Conservation (phyloP, 208 protist genomes). For the Angomonas desouzai region DNA sequence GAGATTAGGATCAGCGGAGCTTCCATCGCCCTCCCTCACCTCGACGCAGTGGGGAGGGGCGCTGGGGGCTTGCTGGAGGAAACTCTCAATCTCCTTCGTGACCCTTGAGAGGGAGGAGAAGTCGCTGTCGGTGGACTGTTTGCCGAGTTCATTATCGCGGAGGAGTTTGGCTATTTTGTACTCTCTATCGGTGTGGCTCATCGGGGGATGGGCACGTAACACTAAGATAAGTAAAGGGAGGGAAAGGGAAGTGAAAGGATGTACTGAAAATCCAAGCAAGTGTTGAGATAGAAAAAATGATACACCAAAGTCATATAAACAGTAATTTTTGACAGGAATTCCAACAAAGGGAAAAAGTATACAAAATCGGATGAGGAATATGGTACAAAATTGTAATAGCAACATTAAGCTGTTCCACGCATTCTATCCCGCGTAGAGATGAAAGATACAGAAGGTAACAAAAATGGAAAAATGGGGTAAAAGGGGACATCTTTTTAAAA, state of each 20-base stretch:
- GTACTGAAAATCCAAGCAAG: no score
- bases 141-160: slow-evolving; percentile 4
- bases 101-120: slow-evolving; percentile 34
- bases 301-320: no score
- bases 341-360: no score
- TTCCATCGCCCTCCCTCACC: not conserved
- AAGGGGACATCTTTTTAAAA: not conserved
- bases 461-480: not conserved
- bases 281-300: no score
- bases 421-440: no score
- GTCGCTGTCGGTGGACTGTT: not conserved
- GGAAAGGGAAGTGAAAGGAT: no score
- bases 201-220: slow-evolving; percentile 9
- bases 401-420: no score
- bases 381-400: no score
- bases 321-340: no score
- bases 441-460: no score
- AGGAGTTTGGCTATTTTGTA: slow-evolving; percentile 37
- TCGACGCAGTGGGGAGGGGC: slow-evolving; percentile 24
- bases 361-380: no score
- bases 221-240: no score
- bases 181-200: slow-evolving; percentile 18
- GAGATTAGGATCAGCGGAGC: not conserved
- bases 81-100: slow-evolving; percentile 47
- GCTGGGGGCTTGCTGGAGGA: slow-evolving; percentile 39